phyloP scores from a whole-genome alignment of 192 early-diverging fungal species.

The Gonapodya prolifera region DNA sequence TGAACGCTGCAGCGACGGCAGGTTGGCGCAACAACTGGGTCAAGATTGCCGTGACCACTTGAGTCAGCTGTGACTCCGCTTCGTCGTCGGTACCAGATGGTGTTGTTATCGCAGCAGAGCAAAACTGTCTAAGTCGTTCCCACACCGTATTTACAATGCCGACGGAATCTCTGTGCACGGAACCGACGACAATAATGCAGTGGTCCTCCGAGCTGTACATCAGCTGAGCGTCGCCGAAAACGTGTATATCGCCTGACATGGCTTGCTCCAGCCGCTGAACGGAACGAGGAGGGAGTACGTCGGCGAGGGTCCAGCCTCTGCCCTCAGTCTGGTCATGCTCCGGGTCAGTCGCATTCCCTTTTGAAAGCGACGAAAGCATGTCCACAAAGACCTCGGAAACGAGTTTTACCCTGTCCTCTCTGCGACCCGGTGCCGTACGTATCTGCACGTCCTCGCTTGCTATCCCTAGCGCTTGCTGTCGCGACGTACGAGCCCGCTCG shows the following conservation, averaged over 20 bases:
- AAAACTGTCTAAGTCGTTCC: neutral
- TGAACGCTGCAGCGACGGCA: neutral
- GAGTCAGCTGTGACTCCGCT: neutral
- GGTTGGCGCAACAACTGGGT: neutral
- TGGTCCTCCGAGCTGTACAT: neutral
- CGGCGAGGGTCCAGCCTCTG: neutral
- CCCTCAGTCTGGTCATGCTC: no score
- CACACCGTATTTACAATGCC: neutral
- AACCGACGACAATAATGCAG: neutral
- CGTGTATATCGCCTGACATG: neutral
- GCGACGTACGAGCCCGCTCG: neutral
- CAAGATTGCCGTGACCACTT: neutral
- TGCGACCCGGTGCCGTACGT: neutral
- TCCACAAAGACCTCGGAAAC: neutral
- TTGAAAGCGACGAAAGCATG: neutral
- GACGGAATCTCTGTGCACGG: neutral
- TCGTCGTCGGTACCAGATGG: neutral
- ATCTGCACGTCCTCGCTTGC: no score
- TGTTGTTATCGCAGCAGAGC: neutral
- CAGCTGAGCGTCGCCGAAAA: neutral
- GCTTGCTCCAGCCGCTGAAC: neutral
- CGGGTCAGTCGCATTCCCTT: neutral
- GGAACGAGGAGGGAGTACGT: neutral
- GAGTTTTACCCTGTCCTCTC: neutral
- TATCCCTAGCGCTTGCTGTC: neutral